These are phyloP conservation scores for Wickerhamiella vanderwaltii DNA, from an alignment of 805 yeast genomes.

Conservation along the genomic window DNA sequence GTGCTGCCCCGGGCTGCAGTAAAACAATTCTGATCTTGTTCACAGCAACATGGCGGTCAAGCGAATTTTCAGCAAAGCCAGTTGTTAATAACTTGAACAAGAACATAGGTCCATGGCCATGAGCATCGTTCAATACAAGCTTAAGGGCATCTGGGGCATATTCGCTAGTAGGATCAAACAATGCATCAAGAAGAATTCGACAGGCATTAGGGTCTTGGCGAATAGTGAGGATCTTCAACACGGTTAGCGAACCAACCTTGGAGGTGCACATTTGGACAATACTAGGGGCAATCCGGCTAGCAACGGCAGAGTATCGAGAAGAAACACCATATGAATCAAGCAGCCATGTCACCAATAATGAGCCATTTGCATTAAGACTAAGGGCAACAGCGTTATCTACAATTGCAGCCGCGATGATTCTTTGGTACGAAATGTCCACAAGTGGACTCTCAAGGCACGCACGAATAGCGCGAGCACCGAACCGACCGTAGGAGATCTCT, in stretches of 20 bases:
- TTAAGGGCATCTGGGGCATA: constrained; percentile 38
- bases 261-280: constrained; percentile 58
- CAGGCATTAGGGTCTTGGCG: constrained; percentile 54
- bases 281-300: constrained; percentile 48
- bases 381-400: constrained; percentile 66
- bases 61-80: constrained; percentile 45
- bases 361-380: constrained; percentile 76
- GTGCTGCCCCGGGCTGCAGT: constrained; percentile 35
- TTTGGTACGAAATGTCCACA: constrained; percentile 52
- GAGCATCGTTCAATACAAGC: constrained; percentile 50
- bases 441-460: constrained; percentile 79
- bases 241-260: constrained; percentile 72
- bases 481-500: constrained; percentile 75
- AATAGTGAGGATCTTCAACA: constrained; percentile 61
- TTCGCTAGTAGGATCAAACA: constrained; percentile 36
- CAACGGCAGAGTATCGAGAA: constrained; percentile 52
- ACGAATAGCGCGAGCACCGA: constrained; percentile 89
- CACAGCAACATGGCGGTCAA: constrained; percentile 43
- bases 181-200: constrained; percentile 45
- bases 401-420: constrained; percentile 64
- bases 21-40: constrained; percentile 52
- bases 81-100: constrained; percentile 67
- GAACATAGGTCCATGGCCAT: constrained; percentile 57
- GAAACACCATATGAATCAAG: constrained; percentile 56
- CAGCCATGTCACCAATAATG: constrained; percentile 84